These are phyloP conservation scores for Penicillium waksmanii DNA, from an alignment of 495 filamentous ascomycete genomes.

Conservation along the genomic window DNA sequence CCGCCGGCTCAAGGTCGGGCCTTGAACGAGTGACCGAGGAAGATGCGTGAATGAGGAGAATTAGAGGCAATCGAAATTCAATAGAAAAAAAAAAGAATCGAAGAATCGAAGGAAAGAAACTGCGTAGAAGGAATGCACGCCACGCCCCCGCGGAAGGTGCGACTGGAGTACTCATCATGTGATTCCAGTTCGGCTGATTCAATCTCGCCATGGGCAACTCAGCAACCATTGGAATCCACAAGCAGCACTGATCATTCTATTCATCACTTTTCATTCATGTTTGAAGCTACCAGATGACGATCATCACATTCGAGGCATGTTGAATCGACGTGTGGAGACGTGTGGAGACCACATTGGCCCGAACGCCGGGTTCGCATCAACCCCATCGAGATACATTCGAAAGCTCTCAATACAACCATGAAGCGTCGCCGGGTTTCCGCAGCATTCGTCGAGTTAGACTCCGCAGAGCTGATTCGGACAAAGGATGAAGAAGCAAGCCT, in stretches of 20 bases:
- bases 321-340: not conserved
- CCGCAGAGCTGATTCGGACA: conserved; percentile 7
- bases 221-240: not conserved
- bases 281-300: not conserved
- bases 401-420: not conserved
- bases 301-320: not conserved
- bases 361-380: not conserved
- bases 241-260: not conserved
- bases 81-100: too few species aligned
- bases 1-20: too few species aligned
- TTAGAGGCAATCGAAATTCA: too few species aligned
- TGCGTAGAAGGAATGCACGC: too few species aligned
- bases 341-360: not conserved
- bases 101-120: too few species aligned
- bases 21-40: too few species aligned
- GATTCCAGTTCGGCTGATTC: not conserved
- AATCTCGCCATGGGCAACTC: not conserved
- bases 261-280: not conserved
- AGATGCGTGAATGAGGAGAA: too few species aligned
- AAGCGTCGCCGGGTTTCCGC: conserved; percentile 5
- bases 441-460: conserved; percentile 9
- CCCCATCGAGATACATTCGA: not conserved
- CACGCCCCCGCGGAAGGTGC: not conserved
- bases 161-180: conserved; percentile 14
- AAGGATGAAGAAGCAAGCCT: conserved; percentile 10